Percentiles rank a stretch among this genome's conserved stretches.
Evolutionary conservation across 1,284 basidiomycete genomes (phyloP).

Genomic region (Mycosarcoma mackinlayi): DNA sequence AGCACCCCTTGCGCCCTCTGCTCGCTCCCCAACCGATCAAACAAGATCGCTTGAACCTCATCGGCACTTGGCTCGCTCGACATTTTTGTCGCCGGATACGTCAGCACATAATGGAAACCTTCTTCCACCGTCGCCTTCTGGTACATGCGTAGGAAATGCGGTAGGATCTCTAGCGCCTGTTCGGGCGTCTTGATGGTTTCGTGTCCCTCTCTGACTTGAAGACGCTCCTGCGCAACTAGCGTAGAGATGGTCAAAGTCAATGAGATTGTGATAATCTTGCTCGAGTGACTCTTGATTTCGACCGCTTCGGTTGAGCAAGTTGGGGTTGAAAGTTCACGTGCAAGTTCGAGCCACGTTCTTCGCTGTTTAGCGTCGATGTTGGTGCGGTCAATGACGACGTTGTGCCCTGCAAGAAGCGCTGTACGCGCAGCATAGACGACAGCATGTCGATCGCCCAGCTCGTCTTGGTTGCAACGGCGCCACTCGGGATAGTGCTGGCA

Average conservation of each 20-base stretch:
- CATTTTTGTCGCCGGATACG: constrained; percentile 26
- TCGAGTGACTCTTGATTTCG: neutral
- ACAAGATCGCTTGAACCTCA: constrained; percentile 23
- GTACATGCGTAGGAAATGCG: constrained; percentile 34
- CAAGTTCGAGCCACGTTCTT: constrained; percentile 45
- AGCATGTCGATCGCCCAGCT: constrained; percentile 34
- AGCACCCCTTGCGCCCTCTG: constrained; percentile 21
- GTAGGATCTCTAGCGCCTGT: constrained; percentile 31
- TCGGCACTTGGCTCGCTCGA: constrained; percentile 15
- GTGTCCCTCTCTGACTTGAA: constrained; percentile 29
- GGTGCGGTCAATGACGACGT: constrained; percentile 49
- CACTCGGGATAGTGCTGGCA: constrained; percentile 32
- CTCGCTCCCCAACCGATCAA: constrained; percentile 13
- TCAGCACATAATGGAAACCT: constrained; percentile 36
- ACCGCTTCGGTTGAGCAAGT: neutral
- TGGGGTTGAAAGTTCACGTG: constrained; percentile 6
- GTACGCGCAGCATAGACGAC: constrained; percentile 28
- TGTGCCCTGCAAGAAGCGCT: constrained; percentile 17
- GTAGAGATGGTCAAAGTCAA: constrained; percentile 38
- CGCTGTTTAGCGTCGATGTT: constrained; percentile 50
- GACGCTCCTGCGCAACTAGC: constrained; percentile 20
- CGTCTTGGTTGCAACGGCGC: constrained; percentile 51
- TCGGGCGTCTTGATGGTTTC: constrained; percentile 41
- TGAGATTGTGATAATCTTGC: constrained; percentile 31
- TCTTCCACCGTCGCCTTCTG: constrained; percentile 33